Percentiles rank a stretch among this genome's conserved stretches.
phyloP scores from a whole-genome alignment of 148 eudicot species.

The Salicornia ramosissima region DNA sequence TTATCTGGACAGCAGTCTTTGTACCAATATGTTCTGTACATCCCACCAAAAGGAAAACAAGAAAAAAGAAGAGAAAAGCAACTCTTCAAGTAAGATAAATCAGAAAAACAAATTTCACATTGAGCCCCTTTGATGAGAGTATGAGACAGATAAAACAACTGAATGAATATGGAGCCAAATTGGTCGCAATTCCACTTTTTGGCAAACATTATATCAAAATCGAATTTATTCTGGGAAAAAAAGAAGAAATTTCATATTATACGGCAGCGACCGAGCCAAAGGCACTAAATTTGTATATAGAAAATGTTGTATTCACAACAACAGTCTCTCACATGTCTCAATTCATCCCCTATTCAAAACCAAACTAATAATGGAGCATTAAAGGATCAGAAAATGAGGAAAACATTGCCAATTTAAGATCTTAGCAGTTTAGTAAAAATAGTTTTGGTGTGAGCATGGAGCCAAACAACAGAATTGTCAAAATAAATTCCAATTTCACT shows the following conservation, averaged over 20 bases:
- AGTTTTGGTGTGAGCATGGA: neutral
- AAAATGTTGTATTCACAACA: neutral
- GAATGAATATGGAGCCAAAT: slow-evolving; percentile 11
- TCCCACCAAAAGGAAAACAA: slow-evolving; percentile 36
- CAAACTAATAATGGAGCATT: neutral
- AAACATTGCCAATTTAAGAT: neutral
- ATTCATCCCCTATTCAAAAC: neutral
- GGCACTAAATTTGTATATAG: neutral
- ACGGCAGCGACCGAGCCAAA: neutral
- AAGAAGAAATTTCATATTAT: neutral
- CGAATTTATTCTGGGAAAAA: neutral
- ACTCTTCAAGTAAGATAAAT: slow-evolving; percentile 43
- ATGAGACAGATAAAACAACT: slow-evolving; percentile 14
- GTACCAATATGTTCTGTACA: slow-evolving; percentile 92
- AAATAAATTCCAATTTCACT: slow-evolving; percentile 3
- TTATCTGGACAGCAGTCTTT: slow-evolving; percentile 98
- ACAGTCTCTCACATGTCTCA: neutral
- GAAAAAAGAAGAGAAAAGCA: slow-evolving; percentile 33
- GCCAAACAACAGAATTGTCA: slow-evolving; percentile 15
- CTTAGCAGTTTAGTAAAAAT: neutral
- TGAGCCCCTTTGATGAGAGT: slow-evolving; percentile 17
- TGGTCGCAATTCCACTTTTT: slow-evolving; percentile 2
- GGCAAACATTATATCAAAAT: neutral
- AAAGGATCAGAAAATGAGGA: slow-evolving; percentile 2
- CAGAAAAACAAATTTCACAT: slow-evolving; percentile 12